A percentile compares a stretch with the other conserved stretches of the same genome.
Conservation (phyloP, 208 protist species). For the Acanthamoeba healyi region DNA sequence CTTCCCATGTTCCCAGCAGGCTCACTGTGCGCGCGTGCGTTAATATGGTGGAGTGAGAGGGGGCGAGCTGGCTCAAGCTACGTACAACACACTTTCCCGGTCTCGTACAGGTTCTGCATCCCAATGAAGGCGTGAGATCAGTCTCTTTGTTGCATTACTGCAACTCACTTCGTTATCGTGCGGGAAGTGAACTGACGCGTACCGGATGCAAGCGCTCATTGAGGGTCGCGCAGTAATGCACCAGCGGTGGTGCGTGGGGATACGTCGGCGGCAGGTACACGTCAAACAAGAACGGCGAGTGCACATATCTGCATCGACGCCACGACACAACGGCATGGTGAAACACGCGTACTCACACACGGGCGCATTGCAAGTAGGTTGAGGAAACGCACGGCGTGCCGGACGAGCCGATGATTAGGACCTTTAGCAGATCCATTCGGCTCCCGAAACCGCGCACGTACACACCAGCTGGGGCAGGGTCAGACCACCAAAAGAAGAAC, state of each 20-base stretch:
- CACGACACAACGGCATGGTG: too few relatives aligned
- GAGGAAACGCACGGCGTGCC: not conserved
- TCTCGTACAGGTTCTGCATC: slow-evolving; percentile 66
- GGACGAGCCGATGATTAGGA: slow-evolving; percentile 26
- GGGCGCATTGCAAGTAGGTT: not conserved
- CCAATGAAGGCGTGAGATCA: too few relatives aligned
- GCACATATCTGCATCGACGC: slow-evolving; percentile 4
- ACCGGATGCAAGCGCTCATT: slow-evolving; percentile 41
- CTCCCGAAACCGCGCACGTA: slow-evolving; percentile 44
- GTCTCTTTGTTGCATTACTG: too few relatives aligned
- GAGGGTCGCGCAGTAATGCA: slow-evolving; percentile 33
- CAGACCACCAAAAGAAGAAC: not conserved
- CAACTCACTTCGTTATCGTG: too few relatives aligned
- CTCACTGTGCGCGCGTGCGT: slow-evolving; percentile 45
- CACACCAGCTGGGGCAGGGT: not conserved
- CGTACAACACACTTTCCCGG: slow-evolving; percentile 57
- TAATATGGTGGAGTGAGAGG: too few relatives aligned
- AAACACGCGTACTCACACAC: not conserved
- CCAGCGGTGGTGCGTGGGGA: not conserved
- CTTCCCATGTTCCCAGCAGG: slow-evolving; percentile 55
- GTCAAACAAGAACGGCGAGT: slow-evolving; percentile 54
- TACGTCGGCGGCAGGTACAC: slow-evolving; percentile 19
- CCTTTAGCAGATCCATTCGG: slow-evolving; percentile 38
- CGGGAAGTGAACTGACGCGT: too few relatives aligned
- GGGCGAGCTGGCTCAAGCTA: not conserved